Percentiles rank a stretch among this genome's conserved stretches.
These are phyloP conservation scores for Ilyonectria destructans DNA, from an alignment of 2,329 filamentous ascomycete genomes.

Conservation along the genomic window DNA sequence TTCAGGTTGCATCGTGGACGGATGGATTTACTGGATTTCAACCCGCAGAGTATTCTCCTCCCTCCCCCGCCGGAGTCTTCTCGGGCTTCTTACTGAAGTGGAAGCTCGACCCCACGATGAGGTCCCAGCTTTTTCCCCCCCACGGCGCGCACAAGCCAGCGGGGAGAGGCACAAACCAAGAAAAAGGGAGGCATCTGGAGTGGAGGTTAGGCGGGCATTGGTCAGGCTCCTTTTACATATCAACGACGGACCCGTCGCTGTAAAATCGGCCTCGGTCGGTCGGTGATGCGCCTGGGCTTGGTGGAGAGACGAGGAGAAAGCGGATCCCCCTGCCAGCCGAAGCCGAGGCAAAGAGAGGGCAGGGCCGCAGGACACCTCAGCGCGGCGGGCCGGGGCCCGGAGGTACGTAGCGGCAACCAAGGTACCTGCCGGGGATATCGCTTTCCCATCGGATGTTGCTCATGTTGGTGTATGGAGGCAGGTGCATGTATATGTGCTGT, in stretches of 20 bases:
- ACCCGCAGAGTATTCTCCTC: background rate
- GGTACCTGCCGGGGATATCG: constrained; percentile 10
- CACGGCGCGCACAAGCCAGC: constrained; percentile 2
- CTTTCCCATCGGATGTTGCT: constrained; percentile 8
- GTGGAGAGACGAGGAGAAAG: constrained; percentile 35
- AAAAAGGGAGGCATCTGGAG: background rate
- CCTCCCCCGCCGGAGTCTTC: constrained; percentile 11
- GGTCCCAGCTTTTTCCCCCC: background rate
- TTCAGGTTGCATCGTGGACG: background rate
- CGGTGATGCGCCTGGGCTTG: constrained; percentile 16
- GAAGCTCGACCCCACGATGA: constrained; percentile 7
- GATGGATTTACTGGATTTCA: background rate
- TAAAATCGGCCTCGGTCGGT: constrained; percentile 30
- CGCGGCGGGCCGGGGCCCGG: constrained; percentile 44
- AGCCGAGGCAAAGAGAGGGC: constrained; percentile 47
- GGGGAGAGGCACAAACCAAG: background rate
- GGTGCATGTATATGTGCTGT: background rate
- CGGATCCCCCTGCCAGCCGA: constrained; percentile 46
- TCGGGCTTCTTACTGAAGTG: constrained; percentile 11
- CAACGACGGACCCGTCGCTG: constrained; percentile 3
- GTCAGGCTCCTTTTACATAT: background rate
- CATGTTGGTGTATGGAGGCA: background rate
- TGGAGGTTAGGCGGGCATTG: background rate
- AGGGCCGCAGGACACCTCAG: constrained; percentile 2
- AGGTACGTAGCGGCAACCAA: constrained; percentile 25